Conservation (phyloP, 176 grass and related monocot genomes). For the Oryza meyeriana region DNA sequence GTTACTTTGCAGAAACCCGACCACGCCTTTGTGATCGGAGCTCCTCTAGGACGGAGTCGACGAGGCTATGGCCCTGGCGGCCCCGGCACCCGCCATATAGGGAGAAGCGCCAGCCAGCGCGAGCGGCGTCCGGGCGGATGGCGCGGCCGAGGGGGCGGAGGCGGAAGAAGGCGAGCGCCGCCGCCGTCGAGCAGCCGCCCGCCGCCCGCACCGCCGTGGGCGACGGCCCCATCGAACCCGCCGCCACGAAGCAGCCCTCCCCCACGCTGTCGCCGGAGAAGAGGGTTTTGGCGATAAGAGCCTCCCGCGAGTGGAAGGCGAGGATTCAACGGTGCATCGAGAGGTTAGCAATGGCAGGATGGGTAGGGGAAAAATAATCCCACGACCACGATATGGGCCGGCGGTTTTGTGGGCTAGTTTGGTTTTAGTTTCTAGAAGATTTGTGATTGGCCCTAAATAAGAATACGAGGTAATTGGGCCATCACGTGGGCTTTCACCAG, state of each 20-base stretch:
- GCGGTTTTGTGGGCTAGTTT: too few relatives aligned
- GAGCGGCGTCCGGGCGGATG: neutral
- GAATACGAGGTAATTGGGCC: neutral
- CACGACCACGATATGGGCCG: neutral
- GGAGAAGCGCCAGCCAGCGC: conserved; percentile 16
- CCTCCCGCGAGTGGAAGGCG: conserved; percentile 25
- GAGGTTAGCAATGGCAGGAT: neutral
- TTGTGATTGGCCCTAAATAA: neutral
- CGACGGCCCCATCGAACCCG: conserved; percentile 25
- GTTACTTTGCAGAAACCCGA: conserved; percentile 60
- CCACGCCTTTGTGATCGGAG: conserved; percentile 43
- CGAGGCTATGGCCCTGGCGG: conserved; percentile 43
- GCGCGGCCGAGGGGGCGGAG: conserved; percentile 37
- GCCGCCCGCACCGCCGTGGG: conserved; percentile 54
- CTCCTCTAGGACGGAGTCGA: conserved; percentile 66
- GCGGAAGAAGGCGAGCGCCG: conserved; percentile 51
- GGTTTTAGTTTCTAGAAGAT: neutral
- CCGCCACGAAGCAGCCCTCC: neutral
- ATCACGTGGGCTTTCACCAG: neutral
- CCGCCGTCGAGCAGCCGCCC: conserved; percentile 44
- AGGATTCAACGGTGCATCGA: neutral
- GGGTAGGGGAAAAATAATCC: neutral
- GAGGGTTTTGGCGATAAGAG: conserved; percentile 32
- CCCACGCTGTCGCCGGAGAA: neutral
- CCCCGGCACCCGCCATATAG: conserved; percentile 14